A percentile compares a stretch with the other conserved stretches of the same genome.
Evolutionary conservation across 2,329 filamentous ascomycete species (phyloP).

Genomic region (Capronia coronata): DNA sequence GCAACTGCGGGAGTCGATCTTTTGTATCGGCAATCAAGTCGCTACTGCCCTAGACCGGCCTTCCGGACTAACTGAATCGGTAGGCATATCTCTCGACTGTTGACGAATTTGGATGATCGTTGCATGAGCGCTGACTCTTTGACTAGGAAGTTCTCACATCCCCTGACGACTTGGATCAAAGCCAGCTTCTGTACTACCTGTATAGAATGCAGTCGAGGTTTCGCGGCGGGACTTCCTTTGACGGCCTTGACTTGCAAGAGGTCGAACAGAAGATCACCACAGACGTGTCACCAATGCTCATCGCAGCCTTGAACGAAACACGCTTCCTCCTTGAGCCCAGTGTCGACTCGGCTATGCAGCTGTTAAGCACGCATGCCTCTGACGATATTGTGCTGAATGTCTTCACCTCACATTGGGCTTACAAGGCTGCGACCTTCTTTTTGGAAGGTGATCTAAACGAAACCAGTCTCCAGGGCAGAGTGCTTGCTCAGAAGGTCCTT

Average conservation of each 20-base stretch:
- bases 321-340: not conserved
- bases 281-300: not conserved
- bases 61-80: not conserved
- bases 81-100: too few relatives aligned
- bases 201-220: slow-evolving; percentile 3
- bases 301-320: not conserved
- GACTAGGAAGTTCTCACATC: not conserved
- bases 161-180: not conserved
- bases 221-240: not conserved
- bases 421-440: slow-evolving; percentile 3
- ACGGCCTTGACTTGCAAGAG: not conserved
- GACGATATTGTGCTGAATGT: slow-evolving; percentile 5
- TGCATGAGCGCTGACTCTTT: too few relatives aligned
- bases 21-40: slow-evolving; percentile 6
- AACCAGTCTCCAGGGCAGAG: not conserved
- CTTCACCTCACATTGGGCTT: slow-evolving; percentile 5
- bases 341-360: not conserved
- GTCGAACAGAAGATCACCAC: not conserved
- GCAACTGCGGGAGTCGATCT: slow-evolving; percentile 1
- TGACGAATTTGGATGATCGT: too few relatives aligned
- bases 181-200: not conserved
- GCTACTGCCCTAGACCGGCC: slow-evolving; percentile 4
- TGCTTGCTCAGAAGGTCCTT: slow-evolving; percentile 3
- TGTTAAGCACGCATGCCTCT: not conserved
- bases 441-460: not conserved